Base-by-base conservation (phyloP, 2,329 filamentous ascomycete species). In the Sporothrix phasma region DNA sequence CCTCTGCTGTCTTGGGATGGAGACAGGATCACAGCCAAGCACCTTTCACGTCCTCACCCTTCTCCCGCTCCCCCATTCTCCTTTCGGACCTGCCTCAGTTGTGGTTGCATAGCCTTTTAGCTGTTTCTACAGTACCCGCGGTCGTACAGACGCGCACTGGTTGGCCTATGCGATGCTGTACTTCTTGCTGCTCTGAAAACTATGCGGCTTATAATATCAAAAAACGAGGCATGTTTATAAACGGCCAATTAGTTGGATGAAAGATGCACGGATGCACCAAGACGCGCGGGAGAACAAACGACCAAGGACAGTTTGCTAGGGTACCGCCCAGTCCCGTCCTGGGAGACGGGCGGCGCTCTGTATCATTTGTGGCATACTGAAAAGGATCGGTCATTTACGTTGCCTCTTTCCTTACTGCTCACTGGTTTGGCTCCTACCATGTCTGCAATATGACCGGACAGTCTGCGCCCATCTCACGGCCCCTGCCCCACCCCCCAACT, bases 401-500 rank as follows among this genome's bases (percentile, higher is more conserved):
- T 41, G 26, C 22, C 43, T 47, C 19, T 47, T 37, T 17, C 39
- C 15, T 31, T 19, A 13, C 22, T 43, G 56, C 26, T 63, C 39
- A 39, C 8, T 15, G 22, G 29, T 17, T 39, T 13, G 59, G 59
- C 22, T 43, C 45, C 15, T 53, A 13, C 24, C 26, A 41, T 26
- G 19, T 26, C 17, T 49, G 31, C 60, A 37, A 19, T 31, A 41
- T 39, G n/a, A 34, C 45, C n/a, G 24, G 34, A 19, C 43, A 34
- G 41, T 62, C 43, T 62, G 24, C 46, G 24, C 19, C 29, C 34
- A 43, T 29, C 47, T 54, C 37, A 62, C 37, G 34, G 47, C 47
- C 46, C 31, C 41, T 53, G 47, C 45, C 60, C 60, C 60, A 49
- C 47, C 37, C 60, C 60, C 45, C 59, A 61, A 61, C 31, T 39